Conservation (phyloP, 352 stramenopile genomes). For the Globisporangium uncinulatum region DNA sequence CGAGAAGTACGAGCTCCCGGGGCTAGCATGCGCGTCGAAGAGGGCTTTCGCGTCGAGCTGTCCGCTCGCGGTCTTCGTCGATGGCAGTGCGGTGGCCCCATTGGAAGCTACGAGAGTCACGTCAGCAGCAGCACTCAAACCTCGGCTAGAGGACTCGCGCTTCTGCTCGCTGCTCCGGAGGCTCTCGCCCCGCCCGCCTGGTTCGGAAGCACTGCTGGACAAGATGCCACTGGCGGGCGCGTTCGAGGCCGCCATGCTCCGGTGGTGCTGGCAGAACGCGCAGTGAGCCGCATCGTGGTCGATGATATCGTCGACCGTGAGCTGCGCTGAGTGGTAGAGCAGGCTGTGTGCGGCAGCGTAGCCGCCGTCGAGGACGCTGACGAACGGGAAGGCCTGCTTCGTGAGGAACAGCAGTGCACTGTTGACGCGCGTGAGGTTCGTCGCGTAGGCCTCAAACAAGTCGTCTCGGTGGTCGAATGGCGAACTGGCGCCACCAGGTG, state of each 20-base stretch:
- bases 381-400: slow-evolving; percentile 64
- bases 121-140: slow-evolving; percentile 2
- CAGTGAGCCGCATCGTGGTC: slow-evolving; percentile 68
- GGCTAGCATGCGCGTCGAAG: slow-evolving; percentile 24
- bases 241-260: slow-evolving; percentile 12
- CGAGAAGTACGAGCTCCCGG: slow-evolving; percentile 52
- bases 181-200: no score
- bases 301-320: slow-evolving; percentile 60
- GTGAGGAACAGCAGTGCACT: slow-evolving; percentile 64
- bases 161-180: not conserved
- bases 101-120: not conserved
- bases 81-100: not conserved
- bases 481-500: slow-evolving; percentile 10
- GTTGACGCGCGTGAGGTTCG: slow-evolving; percentile 63
- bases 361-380: slow-evolving; percentile 71
- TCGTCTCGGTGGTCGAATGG: slow-evolving; percentile 47
- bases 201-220: no score
- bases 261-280: slow-evolving; percentile 54
- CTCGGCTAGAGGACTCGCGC: slow-evolving; percentile 5
- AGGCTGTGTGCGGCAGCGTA: slow-evolving; percentile 55
- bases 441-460: slow-evolving; percentile 61
- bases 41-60: slow-evolving; percentile 32
- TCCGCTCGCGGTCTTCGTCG: slow-evolving; percentile 5
- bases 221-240: no score
- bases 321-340: slow-evolving; percentile 42